Percentiles rank a stretch among this genome's conserved stretches.
These are phyloP conservation scores for Pinus albicaulis DNA, from an alignment of 75 land plant species.

Conservation along the genomic window DNA sequence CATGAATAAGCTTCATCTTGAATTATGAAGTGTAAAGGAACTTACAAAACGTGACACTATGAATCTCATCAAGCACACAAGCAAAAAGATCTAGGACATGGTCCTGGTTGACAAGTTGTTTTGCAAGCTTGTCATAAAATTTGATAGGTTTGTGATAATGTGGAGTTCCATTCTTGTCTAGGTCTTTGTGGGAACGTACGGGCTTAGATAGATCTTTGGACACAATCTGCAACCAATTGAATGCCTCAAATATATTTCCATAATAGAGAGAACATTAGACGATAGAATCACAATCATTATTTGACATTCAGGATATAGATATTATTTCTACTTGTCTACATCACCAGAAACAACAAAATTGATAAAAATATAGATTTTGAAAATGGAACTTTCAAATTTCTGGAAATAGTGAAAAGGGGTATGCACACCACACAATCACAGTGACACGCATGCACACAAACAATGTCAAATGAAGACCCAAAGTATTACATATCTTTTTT, in stretches of 20 bases:
- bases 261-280: neutral
- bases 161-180: constrained; percentile 91
- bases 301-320: neutral
- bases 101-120: constrained; percentile 91
- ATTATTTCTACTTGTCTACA: too few species aligned
- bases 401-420: too few species aligned
- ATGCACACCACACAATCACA: too few species aligned
- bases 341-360: too few species aligned
- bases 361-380: too few species aligned
- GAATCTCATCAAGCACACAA: constrained; percentile 97
- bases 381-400: too few species aligned
- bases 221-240: constrained; percentile 68
- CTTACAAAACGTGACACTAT: constrained; percentile 8
- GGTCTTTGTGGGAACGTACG: constrained; percentile 96
- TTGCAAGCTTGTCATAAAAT: constrained; percentile 82
- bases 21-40: too few species aligned
- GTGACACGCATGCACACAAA: too few species aligned
- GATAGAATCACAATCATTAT: neutral
- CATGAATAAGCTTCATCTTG: neutral
- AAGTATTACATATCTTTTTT: too few species aligned
- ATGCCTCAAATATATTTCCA: neutral
- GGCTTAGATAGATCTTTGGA: constrained; percentile 94
- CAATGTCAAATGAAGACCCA: too few species aligned
- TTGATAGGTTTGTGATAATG: constrained; percentile 90
- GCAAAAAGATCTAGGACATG: constrained; percentile 98